Evolutionary conservation across 306 rosid species (phyloP).

Genomic region (Parietaria judaica): DNA sequence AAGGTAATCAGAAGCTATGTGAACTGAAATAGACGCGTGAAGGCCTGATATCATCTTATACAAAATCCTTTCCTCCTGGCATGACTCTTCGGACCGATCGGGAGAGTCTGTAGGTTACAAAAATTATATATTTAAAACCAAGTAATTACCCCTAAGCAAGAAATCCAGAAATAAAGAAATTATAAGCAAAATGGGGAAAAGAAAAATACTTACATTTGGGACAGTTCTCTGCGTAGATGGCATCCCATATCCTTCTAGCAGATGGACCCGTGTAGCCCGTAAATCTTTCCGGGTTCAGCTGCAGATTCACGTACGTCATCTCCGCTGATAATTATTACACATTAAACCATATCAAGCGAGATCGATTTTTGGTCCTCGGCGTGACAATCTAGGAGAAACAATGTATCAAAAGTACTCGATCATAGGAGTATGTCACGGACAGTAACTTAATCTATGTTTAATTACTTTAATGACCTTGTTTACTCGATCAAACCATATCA

Average conservation of each 20-base stretch:
- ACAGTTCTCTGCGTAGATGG: constrained; percentile 86
- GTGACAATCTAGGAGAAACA: too few species aligned
- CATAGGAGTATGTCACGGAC: too few species aligned
- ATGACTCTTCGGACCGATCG: constrained; percentile 77
- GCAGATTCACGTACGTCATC: constrained; percentile 95
- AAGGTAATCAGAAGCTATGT: constrained; percentile 83
- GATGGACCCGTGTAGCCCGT: constrained; percentile 92
- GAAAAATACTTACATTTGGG: constrained; percentile 63
- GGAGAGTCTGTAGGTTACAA: constrained; percentile 11
- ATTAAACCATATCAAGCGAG: constrained; percentile 7
- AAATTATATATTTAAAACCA: constrained; percentile 1
- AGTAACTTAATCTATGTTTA: too few species aligned
- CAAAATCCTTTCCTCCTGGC: constrained; percentile 82
- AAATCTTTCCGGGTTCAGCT: constrained; percentile 85
- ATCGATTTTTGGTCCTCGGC: constrained; percentile 7
- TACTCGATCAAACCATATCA: too few species aligned
- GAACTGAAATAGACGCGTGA: constrained; percentile 92
- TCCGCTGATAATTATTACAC: constrained; percentile 48
- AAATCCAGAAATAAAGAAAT: constrained; percentile 3
- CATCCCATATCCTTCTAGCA: constrained; percentile 95
- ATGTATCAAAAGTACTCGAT: too few species aligned
- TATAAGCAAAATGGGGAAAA: not conserved
- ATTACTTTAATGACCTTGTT: too few species aligned
- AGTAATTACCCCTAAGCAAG: not conserved
- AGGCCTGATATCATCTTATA: constrained; percentile 97